phyloP scores from a whole-genome alignment of 2,329 filamentous ascomycete genomes.

The Myriangium duriaei region DNA sequence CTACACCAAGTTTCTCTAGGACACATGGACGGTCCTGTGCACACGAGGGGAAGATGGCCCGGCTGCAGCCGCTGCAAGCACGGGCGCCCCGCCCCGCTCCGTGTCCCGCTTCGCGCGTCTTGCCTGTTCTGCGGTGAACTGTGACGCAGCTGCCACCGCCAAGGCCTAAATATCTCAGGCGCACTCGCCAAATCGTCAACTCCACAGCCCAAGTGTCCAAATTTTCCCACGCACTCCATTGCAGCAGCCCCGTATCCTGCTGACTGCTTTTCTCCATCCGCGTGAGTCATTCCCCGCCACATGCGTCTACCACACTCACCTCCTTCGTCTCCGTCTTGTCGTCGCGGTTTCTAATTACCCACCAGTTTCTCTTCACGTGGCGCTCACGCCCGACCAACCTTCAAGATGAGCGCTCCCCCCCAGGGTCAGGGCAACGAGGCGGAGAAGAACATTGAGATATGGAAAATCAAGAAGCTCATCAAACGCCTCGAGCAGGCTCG shows the following conservation, averaged over 20 bases:
- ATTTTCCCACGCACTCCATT: not conserved
- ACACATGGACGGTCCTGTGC: too few relatives aligned
- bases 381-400: constrained; percentile 10
- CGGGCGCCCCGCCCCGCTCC: too few relatives aligned
- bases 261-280: not conserved
- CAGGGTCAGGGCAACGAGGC: constrained; percentile 85
- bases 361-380: constrained; percentile 3
- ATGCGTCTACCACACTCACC: not conserved
- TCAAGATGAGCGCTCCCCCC: constrained; percentile 75
- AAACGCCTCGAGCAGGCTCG: constrained; percentile 94
- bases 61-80: too few relatives aligned
- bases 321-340: not conserved
- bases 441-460: constrained; percentile 91
- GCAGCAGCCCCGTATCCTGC: not conserved
- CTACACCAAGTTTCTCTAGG: too few relatives aligned
- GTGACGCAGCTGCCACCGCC: not conserved
- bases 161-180: not conserved
- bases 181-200: not conserved
- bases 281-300: not conserved
- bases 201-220: not conserved
- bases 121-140: too few relatives aligned
- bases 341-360: constrained; percentile 4
- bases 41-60: too few relatives aligned
- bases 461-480: constrained; percentile 99
- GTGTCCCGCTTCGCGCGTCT: too few relatives aligned